Evolutionary conservation across 192 early-diverging fungal species (phyloP).

Genomic region (Dissophora ornata): DNA sequence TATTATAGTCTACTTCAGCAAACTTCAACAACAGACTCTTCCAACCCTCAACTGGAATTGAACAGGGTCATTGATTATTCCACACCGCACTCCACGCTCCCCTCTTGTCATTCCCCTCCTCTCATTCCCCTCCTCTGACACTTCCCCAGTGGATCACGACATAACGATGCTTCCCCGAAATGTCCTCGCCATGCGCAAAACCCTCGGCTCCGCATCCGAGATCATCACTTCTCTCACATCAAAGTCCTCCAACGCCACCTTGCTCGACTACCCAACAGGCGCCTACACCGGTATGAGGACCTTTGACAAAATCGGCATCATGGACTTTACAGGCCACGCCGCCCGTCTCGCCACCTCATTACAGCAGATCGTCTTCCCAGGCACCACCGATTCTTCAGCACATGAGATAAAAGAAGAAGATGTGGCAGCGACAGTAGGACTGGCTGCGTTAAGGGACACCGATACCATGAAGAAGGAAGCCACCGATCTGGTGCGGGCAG

Average conservation of each 20-base stretch:
- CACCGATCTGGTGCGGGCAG: constrained; percentile 52
- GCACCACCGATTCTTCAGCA: not conserved
- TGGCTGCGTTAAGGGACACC: constrained; percentile 19
- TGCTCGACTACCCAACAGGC: constrained; percentile 56
- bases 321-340: constrained; percentile 67
- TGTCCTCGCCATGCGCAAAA: constrained; percentile 24
- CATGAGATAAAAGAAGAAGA: not conserved
- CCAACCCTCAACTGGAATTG: no score
- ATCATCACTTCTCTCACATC: constrained; percentile 13
- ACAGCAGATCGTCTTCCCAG: constrained; percentile 56
- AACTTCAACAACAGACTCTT: no score
- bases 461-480: constrained; percentile 18
- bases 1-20: no score
- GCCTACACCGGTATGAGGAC: constrained; percentile 77
- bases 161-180: constrained; percentile 24
- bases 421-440: constrained; percentile 21
- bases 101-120: no score
- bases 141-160: no score
- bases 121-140: no score
- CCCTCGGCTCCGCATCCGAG: constrained; percentile 18
- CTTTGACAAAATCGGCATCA: constrained; percentile 58
- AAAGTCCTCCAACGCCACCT: constrained; percentile 22
- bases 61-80: no score
- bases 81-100: no score
- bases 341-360: constrained; percentile 63